phyloP scores from a whole-genome alignment of 148 eudicot species.

The Gaultheria prostrata region DNA sequence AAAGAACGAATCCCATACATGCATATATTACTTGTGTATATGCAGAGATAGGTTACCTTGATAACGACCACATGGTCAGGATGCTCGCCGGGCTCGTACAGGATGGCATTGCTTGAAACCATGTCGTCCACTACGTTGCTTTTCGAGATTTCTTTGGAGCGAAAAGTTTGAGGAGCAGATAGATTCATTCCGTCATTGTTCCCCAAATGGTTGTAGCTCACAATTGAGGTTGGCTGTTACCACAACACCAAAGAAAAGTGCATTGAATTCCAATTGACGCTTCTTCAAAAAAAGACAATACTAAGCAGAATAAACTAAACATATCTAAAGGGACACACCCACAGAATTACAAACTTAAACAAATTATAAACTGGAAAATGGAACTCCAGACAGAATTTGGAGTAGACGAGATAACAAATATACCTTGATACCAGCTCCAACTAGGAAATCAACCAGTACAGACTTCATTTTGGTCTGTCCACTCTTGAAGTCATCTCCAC shows the following conservation, averaged over 20 bases:
- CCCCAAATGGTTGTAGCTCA: constrained; percentile 99
- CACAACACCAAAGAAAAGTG: not conserved
- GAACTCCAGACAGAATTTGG: not conserved
- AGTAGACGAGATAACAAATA: not conserved
- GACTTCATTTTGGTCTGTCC: constrained; percentile 99
- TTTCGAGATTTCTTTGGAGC: constrained; percentile 95
- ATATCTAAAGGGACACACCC: not conserved
- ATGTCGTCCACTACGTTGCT: constrained; percentile 99
- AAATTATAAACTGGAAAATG: not conserved
- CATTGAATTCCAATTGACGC: not conserved
- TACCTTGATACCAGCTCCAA: constrained; percentile 99
- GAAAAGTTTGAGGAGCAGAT: constrained; percentile 95
- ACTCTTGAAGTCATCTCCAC: constrained; percentile 99
- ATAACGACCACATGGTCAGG: constrained; percentile 98
- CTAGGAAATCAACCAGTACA: constrained; percentile 96
- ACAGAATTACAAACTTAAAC: not conserved
- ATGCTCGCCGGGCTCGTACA: constrained; percentile 95
- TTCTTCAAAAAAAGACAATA: too few relatives aligned
- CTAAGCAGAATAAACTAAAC: too few relatives aligned
- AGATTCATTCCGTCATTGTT: constrained; percentile 99
- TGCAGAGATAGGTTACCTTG: constrained; percentile 55
- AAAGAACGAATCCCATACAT: not conserved
- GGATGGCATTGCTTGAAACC: constrained; percentile 93
- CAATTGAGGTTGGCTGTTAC: constrained; percentile 90
- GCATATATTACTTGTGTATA: too few relatives aligned